Evolutionary conservation across 441 rosid species (phyloP).

Genomic region (Isatis lusitanica): DNA sequence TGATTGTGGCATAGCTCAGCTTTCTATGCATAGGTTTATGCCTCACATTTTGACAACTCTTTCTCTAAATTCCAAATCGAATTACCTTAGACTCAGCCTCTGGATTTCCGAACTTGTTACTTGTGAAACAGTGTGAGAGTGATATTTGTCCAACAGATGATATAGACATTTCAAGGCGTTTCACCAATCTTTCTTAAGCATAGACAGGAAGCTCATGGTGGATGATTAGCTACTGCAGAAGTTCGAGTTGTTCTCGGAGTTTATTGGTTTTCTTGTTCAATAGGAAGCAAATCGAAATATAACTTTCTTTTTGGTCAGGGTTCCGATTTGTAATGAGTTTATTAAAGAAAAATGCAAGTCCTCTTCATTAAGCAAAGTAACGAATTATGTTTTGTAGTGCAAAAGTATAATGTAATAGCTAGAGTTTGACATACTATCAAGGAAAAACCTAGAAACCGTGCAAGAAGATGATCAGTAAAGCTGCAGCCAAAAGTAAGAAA

Average conservation of each 20-base stretch:
- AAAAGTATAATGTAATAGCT: no score
- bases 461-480: background rate
- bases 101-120: background rate
- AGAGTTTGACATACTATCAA: background rate
- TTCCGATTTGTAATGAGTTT: background rate
- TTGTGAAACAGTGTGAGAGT: conserved; percentile 77
- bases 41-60: background rate
- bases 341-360: background rate
- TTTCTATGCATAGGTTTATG: conserved; percentile 90
- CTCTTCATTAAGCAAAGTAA: no score
- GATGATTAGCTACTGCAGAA: conserved; percentile 40
- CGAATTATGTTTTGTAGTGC: no score
- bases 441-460: background rate
- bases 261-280: background rate
- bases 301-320: background rate
- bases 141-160: conserved; percentile 81
- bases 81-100: background rate
- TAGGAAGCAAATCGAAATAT: background rate
- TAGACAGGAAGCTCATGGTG: conserved; percentile 66
- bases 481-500: background rate
- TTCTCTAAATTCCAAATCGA: background rate
- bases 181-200: conserved; percentile 63
- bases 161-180: conserved; percentile 88
- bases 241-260: background rate
- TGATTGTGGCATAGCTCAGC: conserved; percentile 95